Conservation (phyloP, 2,329 filamentous ascomycete genomes). For the Teratosphaeria viscida region DNA sequence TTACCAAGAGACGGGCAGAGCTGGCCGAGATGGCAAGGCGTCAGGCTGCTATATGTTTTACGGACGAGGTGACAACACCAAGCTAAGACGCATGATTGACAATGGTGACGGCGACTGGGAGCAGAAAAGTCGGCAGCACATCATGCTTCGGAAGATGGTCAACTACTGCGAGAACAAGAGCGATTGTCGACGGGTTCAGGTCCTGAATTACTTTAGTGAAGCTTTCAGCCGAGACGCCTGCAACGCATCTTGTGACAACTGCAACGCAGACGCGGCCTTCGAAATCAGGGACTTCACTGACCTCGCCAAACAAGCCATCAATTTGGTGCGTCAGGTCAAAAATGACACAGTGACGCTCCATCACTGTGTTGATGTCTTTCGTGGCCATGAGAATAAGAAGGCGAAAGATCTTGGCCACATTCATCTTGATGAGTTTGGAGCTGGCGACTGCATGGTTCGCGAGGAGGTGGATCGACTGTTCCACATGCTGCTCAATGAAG, state of each 20-base stretch:
- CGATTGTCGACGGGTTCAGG: constrained; percentile 78
- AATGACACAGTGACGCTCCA: constrained; percentile 57
- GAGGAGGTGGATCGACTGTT: constrained; percentile 79
- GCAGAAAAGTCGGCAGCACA: constrained; percentile 72
- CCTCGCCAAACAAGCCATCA: constrained; percentile 60
- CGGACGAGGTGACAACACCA: constrained; percentile 63
- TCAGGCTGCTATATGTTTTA: constrained; percentile 91
- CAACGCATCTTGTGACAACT: constrained; percentile 76
- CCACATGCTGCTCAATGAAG: constrained; percentile 61
- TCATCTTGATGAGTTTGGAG: constrained; percentile 50
- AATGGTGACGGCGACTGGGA: constrained; percentile 65
- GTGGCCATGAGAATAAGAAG: constrained; percentile 56
- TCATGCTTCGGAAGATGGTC: constrained; percentile 77
- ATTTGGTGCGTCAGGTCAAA: constrained; percentile 49
- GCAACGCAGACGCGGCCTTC: constrained; percentile 60
- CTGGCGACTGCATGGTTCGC: constrained; percentile 58
- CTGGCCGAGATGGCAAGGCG: constrained; percentile 76
- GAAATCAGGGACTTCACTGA: constrained; percentile 67
- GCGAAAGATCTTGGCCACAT: constrained; percentile 45
- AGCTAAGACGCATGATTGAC: constrained; percentile 70
- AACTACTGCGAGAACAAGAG: constrained; percentile 82
- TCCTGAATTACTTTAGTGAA: constrained; percentile 92
- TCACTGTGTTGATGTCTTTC: constrained; percentile 75
- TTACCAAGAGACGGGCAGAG: constrained; percentile 94
- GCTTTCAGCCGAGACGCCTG: constrained; percentile 64